phyloP scores from a whole-genome alignment of 1,139 yeast species.

The Geotrichum citri-aurantii region DNA sequence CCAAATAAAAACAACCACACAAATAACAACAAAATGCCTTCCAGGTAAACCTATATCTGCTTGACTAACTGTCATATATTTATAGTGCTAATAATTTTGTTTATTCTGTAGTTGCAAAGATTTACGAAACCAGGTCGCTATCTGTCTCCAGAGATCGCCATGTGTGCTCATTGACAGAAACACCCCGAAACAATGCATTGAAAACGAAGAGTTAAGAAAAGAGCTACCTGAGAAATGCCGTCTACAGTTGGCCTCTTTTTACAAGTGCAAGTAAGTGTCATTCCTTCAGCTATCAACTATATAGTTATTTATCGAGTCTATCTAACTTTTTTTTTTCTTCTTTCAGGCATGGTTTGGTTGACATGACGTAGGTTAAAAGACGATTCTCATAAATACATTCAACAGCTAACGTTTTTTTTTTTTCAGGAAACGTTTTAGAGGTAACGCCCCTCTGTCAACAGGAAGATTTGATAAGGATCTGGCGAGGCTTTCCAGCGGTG shows the following conservation, averaged over 20 bases:
- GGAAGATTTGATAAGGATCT: conserved; percentile 88
- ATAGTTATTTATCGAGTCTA: neutral
- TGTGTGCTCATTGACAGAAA: conserved; percentile 88
- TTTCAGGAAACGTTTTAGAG: conserved; percentile 71
- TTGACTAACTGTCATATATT: neutral
- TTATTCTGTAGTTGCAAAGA: conserved; percentile 68
- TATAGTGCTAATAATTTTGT: neutral
- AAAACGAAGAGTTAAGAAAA: conserved; percentile 66
- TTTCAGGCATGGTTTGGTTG: conserved; percentile 35
- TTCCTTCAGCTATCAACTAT: neutral
- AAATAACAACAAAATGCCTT: conserved; percentile 12
- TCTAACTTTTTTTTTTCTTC: neutral
- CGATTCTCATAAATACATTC: neutral
- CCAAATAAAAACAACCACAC: neutral
- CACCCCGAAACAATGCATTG: conserved; percentile 83
- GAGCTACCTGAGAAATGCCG: conserved; percentile 85
- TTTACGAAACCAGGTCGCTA: conserved; percentile 86
- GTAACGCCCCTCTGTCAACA: conserved; percentile 88
- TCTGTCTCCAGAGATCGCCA: conserved; percentile 92
- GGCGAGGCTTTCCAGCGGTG: conserved; percentile 69
- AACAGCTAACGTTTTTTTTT: neutral
- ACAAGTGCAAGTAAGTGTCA: conserved; percentile 61
- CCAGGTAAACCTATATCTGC: conserved; percentile 11
- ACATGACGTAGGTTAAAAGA: conserved; percentile 47
- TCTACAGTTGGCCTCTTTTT: conserved; percentile 75